Percentiles rank a stretch among this genome's conserved stretches.
Evolutionary conservation across 306 rosid genomes (phyloP).

Genomic region (Dicorynia guianensis): DNA sequence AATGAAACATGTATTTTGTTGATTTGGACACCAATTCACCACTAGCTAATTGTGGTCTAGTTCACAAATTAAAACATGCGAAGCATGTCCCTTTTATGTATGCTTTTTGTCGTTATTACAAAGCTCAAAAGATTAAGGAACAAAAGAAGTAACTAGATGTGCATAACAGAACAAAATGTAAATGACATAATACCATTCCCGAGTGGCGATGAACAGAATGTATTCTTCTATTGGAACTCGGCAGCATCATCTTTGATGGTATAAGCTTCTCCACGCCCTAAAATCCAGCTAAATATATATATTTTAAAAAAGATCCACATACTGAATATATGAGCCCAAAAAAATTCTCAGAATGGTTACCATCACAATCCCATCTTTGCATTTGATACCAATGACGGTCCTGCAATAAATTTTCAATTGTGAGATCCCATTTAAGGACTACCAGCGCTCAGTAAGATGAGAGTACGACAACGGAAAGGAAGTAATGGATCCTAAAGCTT

Average conservation of each 20-base stretch:
- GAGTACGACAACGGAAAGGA: neutral
- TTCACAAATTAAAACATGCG: slow-evolving; percentile 20
- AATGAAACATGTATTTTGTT: slow-evolving; percentile 1
- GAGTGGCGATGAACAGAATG: slow-evolving; percentile 93
- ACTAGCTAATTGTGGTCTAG: neutral
- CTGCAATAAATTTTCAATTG: slow-evolving; percentile 55
- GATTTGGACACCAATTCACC: neutral
- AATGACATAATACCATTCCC: slow-evolving; percentile 74
- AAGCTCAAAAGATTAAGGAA: neutral
- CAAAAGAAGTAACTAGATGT: neutral
- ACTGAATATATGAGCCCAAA: neutral
- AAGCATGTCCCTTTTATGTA: neutral
- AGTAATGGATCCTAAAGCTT: neutral
- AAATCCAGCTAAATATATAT: slow-evolving; percentile 17
- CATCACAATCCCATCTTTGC: slow-evolving; percentile 95
- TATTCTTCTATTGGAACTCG: slow-evolving; percentile 96
- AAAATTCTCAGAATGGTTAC: slow-evolving; percentile 41
- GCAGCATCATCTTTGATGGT: slow-evolving; percentile 96
- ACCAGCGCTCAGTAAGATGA: no score
- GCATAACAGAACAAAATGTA: neutral
- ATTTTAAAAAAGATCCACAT: neutral
- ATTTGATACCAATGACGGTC: slow-evolving; percentile 96
- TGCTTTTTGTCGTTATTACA: neutral
- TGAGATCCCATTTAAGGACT: slow-evolving; percentile 14
- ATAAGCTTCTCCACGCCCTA: slow-evolving; percentile 97